Base-by-base conservation (phyloP, 139 green algal genomes). In the Closterium sp. region DNA sequence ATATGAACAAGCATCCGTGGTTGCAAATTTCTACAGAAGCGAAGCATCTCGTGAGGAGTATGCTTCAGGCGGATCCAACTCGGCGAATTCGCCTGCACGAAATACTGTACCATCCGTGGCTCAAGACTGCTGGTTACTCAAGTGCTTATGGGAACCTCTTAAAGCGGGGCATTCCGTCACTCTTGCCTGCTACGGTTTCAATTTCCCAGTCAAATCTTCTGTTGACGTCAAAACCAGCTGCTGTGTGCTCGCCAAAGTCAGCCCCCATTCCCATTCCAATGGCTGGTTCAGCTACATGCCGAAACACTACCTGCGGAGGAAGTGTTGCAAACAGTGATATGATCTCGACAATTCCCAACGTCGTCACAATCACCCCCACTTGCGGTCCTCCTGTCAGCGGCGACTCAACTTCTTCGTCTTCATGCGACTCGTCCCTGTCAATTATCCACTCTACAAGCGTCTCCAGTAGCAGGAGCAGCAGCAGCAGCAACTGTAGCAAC, bases 61-160 rank as follows among this genome's bases (percentile, higher is more conserved):
- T 93, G 90, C 85, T 93, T 22, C 32, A 38, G 32, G 86, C 96
- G 89, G 96, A 98, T 93, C 97, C 97, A 0, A 95, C 93, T 90
- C 96, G 96, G 86, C 95, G 97, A 2, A 95, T 97, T n/a, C 97
- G 95, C 7, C 97, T 97, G 6, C 88, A 95, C 24, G 91, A 97
- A 88, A 97, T 98, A 79, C 94, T 99, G 85, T n/a, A 96, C 88
- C 97, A 99, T 93, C 95, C 96, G 19, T 99, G 97, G 97, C 96
- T 99, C 1, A 79, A 2, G 19, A 79, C 19, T 6, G 62, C 17
- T 24, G 62, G 62, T 27, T 24, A 24, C 62, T 6, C 3, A 27
- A 27, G 62, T 13, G 17, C 5, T 79, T 79, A 79, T 4, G 13
- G 62, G 10, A 0, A 5, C 62, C 62, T 79, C 45, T 24, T 27